phyloP scores from a whole-genome alignment of 805 yeast genomes.

The Candida nemodendra region DNA sequence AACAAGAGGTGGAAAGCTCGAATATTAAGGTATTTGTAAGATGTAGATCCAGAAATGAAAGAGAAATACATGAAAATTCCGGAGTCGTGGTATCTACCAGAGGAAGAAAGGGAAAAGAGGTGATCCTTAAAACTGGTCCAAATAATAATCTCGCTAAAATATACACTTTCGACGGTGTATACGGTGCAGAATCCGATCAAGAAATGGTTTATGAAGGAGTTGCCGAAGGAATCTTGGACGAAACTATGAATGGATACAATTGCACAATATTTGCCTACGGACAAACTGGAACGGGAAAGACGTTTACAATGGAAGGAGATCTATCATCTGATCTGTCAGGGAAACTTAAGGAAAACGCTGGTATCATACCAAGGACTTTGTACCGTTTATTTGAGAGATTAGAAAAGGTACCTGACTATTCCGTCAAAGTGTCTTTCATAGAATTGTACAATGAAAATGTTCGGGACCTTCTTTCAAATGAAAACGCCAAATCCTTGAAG shows the following conservation, averaged over 20 bases:
- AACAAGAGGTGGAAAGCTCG: slow-evolving; percentile 24
- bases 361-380: slow-evolving; percentile 61
- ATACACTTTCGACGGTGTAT: slow-evolving; percentile 75
- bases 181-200: slow-evolving; percentile 82
- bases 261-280: slow-evolving; percentile 76
- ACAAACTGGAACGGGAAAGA: slow-evolving; percentile 90
- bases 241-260: slow-evolving; percentile 72
- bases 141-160: slow-evolving; percentile 41
- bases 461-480: slow-evolving; percentile 57
- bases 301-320: slow-evolving; percentile 76
- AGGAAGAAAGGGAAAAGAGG: slow-evolving; percentile 46
- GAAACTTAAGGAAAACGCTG: slow-evolving; percentile 48
- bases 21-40: slow-evolving; percentile 64
- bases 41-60: slow-evolving; percentile 58
- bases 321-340: slow-evolving; percentile 36
- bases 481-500: slow-evolving; percentile 48
- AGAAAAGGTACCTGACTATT: slow-evolving; percentile 48
- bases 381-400: slow-evolving; percentile 53
- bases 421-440: slow-evolving; percentile 75
- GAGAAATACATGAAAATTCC: slow-evolving; percentile 57
- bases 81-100: slow-evolving; percentile 58
- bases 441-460: slow-evolving; percentile 89
- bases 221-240: slow-evolving; percentile 62
- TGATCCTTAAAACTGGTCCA: slow-evolving; percentile 45
- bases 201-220: slow-evolving; percentile 60